Conservation (phyloP, 192 early-diverging fungal genomes). For the Backusella luteola region DNA sequence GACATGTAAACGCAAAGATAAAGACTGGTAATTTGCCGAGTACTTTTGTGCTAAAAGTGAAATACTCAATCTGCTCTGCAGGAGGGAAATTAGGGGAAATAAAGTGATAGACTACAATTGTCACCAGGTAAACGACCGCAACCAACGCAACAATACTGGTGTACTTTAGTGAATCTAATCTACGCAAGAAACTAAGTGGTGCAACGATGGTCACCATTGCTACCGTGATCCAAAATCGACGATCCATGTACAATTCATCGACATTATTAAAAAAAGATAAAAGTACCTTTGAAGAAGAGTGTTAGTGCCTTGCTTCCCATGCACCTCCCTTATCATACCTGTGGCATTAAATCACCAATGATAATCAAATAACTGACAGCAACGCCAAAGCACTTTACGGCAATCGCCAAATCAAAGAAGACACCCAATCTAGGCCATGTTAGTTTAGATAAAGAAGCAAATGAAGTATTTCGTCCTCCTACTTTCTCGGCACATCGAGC, state of each 20-base stretch:
- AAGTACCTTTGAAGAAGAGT: constrained; percentile 27
- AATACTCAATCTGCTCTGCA: constrained; percentile 55
- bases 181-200: constrained; percentile 79
- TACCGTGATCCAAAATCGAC: constrained; percentile 85
- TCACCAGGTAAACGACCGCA: constrained; percentile 82
- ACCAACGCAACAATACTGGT: constrained; percentile 85
- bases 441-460: constrained; percentile 86
- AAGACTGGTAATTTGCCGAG: constrained; percentile 89
- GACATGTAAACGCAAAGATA: constrained; percentile 99
- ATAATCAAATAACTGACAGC: constrained; percentile 94
- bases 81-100: constrained; percentile 54
- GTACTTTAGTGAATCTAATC: constrained; percentile 87
- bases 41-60: constrained; percentile 61
- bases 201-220: constrained; percentile 61
- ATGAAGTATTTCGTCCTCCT: constrained; percentile 77
- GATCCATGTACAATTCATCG: constrained; percentile 49
- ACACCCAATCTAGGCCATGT: constrained; percentile 90
- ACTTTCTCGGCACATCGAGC: constrained; percentile 73
- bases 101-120: constrained; percentile 82
- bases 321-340: constrained; percentile 36
- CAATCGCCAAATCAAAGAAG: constrained; percentile 94
- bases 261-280: constrained; percentile 5
- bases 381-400: constrained; percentile 98
- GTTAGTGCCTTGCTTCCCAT: not conserved
- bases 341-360: constrained; percentile 89